Evolutionary conservation across 306 rosid species (phyloP).

Genomic region (Rubus idaeus): DNA sequence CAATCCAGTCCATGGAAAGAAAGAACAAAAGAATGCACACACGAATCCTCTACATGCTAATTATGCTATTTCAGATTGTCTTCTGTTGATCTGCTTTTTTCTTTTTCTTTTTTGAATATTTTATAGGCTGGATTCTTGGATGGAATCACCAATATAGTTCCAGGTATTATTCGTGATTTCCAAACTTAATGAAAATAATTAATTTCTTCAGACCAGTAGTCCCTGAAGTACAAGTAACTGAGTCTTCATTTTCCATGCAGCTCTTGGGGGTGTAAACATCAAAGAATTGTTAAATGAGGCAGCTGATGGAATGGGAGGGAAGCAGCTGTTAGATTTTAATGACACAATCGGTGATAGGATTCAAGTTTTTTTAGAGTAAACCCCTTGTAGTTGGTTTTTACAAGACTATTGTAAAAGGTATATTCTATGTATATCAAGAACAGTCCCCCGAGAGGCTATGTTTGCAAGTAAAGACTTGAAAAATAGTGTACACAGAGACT

Average conservation of each 20-base stretch:
- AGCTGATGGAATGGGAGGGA: slow-evolving; percentile 79
- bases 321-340: slow-evolving; percentile 63
- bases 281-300: slow-evolving; percentile 77
- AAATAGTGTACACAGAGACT: not conserved
- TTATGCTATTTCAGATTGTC: slow-evolving; percentile 6
- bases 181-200: slow-evolving; percentile 14
- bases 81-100: slow-evolving; percentile 15
- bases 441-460: not conserved
- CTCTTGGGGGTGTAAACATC: slow-evolving; percentile 84
- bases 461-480: not conserved
- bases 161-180: slow-evolving; percentile 53
- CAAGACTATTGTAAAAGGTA: not conserved
- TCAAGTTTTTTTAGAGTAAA: slow-evolving; percentile 82
- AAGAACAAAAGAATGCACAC: not conserved
- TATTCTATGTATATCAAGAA: not conserved
- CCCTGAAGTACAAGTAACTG: slow-evolving; percentile 12
- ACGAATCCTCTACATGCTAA: not conserved
- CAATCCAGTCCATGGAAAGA: not conserved
- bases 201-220: slow-evolving; percentile 2
- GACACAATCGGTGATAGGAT: slow-evolving; percentile 86
- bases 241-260: slow-evolving; percentile 37
- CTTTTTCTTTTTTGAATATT: slow-evolving; percentile 12
- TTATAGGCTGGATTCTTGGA: slow-evolving; percentile 96
- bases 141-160: slow-evolving; percentile 83
- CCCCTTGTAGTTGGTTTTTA: not conserved